A percentile compares a stretch with the other conserved stretches of the same genome.
phyloP scores from a whole-genome alignment of 2,329 filamentous ascomycete genomes.

The Aspergillus cejpii region DNA sequence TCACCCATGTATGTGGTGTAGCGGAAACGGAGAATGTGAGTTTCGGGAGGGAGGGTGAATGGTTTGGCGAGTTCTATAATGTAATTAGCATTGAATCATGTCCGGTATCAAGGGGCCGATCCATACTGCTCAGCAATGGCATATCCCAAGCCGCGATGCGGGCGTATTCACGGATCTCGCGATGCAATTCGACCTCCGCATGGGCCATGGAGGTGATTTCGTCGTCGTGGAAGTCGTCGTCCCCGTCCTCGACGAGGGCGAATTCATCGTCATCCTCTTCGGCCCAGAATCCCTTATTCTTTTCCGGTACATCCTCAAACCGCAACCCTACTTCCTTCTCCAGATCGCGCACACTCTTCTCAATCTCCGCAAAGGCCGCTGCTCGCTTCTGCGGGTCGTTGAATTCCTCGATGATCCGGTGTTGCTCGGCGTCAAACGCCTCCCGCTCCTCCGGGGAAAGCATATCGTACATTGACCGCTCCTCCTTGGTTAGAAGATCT shows the following conservation, averaged over 20 bases:
- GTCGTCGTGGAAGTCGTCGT: constrained; percentile 60
- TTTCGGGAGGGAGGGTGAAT: constrained; percentile 62
- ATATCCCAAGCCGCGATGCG: constrained; percentile 91
- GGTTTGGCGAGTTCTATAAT: constrained; percentile 71
- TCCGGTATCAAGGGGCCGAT: background rate
- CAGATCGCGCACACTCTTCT: constrained; percentile 27
- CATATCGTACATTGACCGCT: constrained; percentile 36
- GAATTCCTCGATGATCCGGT: constrained; percentile 33
- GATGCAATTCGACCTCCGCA: constrained; percentile 76
- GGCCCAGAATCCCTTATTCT: constrained; percentile 37
- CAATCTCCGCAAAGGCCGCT: constrained; percentile 28
- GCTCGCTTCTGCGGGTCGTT: constrained; percentile 30
- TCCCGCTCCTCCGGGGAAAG: constrained; percentile 33
- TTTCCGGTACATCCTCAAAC: constrained; percentile 24
- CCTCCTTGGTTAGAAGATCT: constrained; percentile 28
- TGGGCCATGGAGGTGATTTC: constrained; percentile 80
- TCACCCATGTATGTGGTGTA: constrained; percentile 97
- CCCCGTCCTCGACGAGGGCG: constrained; percentile 45
- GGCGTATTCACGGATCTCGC: constrained; percentile 82
- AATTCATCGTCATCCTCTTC: constrained; percentile 43
- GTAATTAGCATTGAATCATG: constrained; percentile 14
- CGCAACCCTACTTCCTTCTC: constrained; percentile 27
- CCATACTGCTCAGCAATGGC: constrained; percentile 77
- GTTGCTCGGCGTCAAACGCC: constrained; percentile 34
- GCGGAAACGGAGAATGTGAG: constrained; percentile 76